Base-by-base conservation (phyloP, 306 rosid species). In the Lablab purpureus region DNA sequence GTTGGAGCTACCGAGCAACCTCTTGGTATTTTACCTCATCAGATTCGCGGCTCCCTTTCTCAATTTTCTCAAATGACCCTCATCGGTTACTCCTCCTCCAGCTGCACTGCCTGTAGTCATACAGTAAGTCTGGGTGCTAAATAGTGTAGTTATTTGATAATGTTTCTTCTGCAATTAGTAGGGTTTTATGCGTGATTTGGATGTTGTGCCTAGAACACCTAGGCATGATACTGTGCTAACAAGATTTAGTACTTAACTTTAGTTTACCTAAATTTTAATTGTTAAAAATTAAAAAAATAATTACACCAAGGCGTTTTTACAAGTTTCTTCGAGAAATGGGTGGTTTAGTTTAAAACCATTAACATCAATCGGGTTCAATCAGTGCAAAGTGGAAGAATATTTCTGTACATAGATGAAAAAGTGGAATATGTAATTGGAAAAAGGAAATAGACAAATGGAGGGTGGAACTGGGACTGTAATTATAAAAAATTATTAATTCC, bases 21-120 rank as follows among this genome's bases (percentile, higher is more conserved):
- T 84, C 97, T 95, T 46, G 99, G 99, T 74, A 87, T 95, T 77
- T 90, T 95, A 76, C 99, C 99, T 59, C 99, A 95, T 85, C 99
- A 95, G 83, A 89, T 95, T 83, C 94, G 99, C 2, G 98, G 99
- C 75, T 89, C 89, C 56, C 87, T 95, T 75, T 85, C 93, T 36
- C 97, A 82, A 27, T 91, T 95, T 84, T 92, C 97, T 14, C 98
- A 95, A 89, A 92, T 95, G 99, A 90, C 86, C 15, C 98, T 95
- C 75, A 82, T 92, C 19, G 99, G 99, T 65, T 85, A 87, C 70
- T 92, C 98, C 58, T 95, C 98, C 23, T 70, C 90, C 73, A 89
- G 93, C 88, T 95, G 99, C 87, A 95, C 99, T 17, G 99, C 99
- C 76, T 95, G 99, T 69, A 86, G 90, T 82, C 50, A 81, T 72